These are phyloP conservation scores for Colletotrichum horii DNA, from an alignment of 2,329 filamentous ascomycete genomes.

Conservation along the genomic window DNA sequence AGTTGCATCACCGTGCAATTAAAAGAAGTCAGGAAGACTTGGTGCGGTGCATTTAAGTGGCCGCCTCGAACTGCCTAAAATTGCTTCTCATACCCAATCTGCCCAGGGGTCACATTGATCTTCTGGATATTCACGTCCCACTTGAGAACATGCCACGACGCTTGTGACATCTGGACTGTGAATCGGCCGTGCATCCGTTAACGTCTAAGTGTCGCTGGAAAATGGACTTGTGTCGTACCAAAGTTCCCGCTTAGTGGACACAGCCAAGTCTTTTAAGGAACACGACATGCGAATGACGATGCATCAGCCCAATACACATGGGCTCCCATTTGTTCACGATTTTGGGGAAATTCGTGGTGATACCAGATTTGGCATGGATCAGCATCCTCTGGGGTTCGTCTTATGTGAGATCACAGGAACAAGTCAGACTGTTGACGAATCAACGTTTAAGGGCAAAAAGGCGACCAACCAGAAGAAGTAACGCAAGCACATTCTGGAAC, in stretches of 20 bases:
- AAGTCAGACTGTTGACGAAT: not conserved
- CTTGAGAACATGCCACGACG: not conserved
- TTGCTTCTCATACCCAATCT: not conserved
- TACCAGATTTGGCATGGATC: not conserved
- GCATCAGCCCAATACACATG: not conserved
- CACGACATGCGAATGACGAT: not conserved
- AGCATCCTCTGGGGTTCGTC: not conserved
- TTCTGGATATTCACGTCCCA: not conserved
- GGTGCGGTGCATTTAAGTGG: not conserved
- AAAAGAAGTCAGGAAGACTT: not conserved
- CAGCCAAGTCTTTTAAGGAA: not conserved
- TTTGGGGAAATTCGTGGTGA: not conserved
- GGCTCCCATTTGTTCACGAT: not conserved
- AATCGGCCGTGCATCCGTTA: not conserved
- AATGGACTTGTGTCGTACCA: not conserved
- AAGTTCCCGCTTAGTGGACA: not conserved
- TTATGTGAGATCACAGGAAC: not conserved
- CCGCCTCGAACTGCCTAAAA: not conserved
- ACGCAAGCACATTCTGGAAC: not conserved
- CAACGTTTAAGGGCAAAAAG: not conserved
- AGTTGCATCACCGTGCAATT: not conserved
- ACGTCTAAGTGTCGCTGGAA: not conserved
- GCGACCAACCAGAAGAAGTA: not conserved
- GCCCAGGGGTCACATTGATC: not conserved
- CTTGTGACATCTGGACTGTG: not conserved